Conservation (phyloP, 2,329 filamentous ascomycete genomes). For the Talaromyces sp. region DNA sequence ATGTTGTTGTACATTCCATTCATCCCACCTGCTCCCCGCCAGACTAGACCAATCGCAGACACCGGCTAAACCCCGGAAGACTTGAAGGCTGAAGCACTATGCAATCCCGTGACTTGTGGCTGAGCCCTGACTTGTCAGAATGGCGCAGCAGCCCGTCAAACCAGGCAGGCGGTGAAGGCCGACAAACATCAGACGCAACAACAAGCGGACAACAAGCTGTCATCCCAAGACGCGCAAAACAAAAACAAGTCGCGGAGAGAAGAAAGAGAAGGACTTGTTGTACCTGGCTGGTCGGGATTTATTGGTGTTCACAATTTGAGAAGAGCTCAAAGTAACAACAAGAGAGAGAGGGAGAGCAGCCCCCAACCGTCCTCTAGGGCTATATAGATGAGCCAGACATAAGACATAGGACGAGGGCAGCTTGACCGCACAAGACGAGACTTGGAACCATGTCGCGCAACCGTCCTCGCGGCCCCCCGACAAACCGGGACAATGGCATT, state of each 20-base stretch:
- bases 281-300: not conserved
- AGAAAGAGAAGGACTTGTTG: not conserved
- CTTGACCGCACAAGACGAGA: not conserved
- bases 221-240: not conserved
- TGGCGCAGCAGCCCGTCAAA: not conserved
- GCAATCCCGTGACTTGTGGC: not conserved
- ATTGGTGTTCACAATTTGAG: not conserved
- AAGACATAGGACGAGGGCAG: not conserved
- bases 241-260: not conserved
- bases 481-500: slow-evolving; percentile 38
- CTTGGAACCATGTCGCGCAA: slow-evolving; percentile 36
- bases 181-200: not conserved
- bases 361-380: not conserved
- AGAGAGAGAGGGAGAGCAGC: not conserved
- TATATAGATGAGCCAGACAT: not conserved
- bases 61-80: not conserved
- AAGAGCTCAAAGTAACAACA: not conserved
- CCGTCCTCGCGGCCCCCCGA: slow-evolving; percentile 33
- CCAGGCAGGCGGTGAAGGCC: not conserved
- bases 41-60: not conserved
- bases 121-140: not conserved
- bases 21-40: not conserved
- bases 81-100: not conserved
- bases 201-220: not conserved
- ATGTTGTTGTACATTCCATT: not conserved